Evolutionary conservation across 805 yeast genomes (phyloP), one percentile per base, ranked within the genome.

Genomic region (Yamadazyma ubonensis): DNA sequence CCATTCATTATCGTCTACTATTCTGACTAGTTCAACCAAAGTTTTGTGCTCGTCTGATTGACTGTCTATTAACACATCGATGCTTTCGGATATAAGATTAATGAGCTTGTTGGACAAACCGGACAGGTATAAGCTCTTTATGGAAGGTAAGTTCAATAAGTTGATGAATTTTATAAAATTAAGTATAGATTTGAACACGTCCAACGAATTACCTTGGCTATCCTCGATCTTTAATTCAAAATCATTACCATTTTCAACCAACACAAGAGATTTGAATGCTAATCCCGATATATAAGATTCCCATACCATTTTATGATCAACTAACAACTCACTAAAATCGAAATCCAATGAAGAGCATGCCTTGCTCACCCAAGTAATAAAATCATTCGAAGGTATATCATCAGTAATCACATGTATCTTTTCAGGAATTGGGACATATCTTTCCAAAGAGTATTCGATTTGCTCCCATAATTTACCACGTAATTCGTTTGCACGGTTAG

Each of bases 151-250:
- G 19, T 50, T 40, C 12, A 63, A 36, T 10, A 51, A 21, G 42
- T 65, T 62, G 26, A 67, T 52, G 37, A 64, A 66, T 14, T 43
- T 38, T 14, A 67, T 52, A 27, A 67, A 61, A 29, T 45, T 46
- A 6, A 47, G 43, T 9, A 59, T 36, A 1, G 70, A 62, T 19
- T 43, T 33, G 33, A 66, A 50, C 7, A 15, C 21, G 18, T 22
- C 28, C 19, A 12, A 15, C 10, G 34, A 16, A 14, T 22, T 15
- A 23, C 39, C 43, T 23, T 14, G 29, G 12, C 28, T 26, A 10
- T 34, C 39, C 8, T 30, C 39, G 12, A 39, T 29, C 6, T 9
- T 10, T 14, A 39, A 25, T 6, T 29, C 28, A 21, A 12, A 8
- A 3, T 15, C n/a, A 3, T 18, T 11, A 3, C 19, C 33, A 4